Evolutionary conservation across 2,329 filamentous ascomycete genomes (phyloP), one percentile per base, ranked within the genome.

Genomic region (Fragosphaeria purpurea): DNA sequence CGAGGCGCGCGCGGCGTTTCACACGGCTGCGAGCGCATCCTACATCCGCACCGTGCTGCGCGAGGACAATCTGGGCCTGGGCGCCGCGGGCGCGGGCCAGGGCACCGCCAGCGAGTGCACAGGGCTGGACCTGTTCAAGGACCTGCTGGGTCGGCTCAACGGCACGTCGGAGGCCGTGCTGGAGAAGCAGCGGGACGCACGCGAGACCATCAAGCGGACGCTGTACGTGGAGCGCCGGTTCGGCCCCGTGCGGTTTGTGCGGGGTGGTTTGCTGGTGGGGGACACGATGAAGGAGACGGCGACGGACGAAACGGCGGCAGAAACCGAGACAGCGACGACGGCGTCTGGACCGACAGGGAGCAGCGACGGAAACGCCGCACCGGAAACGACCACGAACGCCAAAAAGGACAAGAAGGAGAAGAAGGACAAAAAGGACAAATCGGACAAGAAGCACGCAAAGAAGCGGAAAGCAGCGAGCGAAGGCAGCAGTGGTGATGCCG

Each of bases 31-130:
- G 41, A 94, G 86, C 65, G 79, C 86, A 32, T 88, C 88, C 4
- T 87, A 94, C 63, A 93, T 97, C 60, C 83, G 85, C 53, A 86
- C 95, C 40, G 70, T 82, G 34, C 69, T 96, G 56, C 95, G 95
- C 63, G 90, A 97, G 62, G 89, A 97, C 64, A 94, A 84, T 59
- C 79, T 95, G 42, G 93, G 93, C 3, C 73, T 98, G 42, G 93
- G 93, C 34, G 93, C 90, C 57, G 85, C 85, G 65, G 75, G 80
- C 56, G 30, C 47, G 3, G 53, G 49, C 37, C 22, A 31, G 38
- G 84, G 83, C 50, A 82, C 80, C 59, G 82, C 84, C 57, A 83
- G 88, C 57, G 80, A 87, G 62, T 80, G 88, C 56, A 94, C 91
- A 30, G 93, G 91, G 0, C 75, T 97, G 39, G 86, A 90, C 62